Evolutionary conservation across 2,329 filamentous ascomycete species (phyloP).

Genomic region (Colletotrichum sp.): DNA sequence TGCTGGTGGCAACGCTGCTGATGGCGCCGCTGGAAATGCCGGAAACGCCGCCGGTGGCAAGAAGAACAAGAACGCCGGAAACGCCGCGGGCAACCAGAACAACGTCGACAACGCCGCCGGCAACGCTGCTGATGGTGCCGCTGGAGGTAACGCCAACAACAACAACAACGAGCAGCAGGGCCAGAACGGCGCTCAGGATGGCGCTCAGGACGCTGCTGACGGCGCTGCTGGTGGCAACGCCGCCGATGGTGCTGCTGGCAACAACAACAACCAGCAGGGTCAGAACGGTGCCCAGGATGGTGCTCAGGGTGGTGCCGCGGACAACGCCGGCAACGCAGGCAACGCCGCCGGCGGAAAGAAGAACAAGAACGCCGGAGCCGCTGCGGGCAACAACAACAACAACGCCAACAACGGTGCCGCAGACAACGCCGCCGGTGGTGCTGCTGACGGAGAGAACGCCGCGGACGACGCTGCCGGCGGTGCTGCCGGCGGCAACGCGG

Average conservation of each 20-base stretch:
- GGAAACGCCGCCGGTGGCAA: not conserved
- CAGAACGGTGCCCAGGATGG: not conserved
- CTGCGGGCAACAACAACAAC: not conserved
- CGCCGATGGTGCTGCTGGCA: not conserved
- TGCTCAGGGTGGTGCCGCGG: not conserved
- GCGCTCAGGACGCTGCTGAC: not conserved
- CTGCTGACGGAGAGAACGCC: not conserved
- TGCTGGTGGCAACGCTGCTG: not conserved
- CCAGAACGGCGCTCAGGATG: not conserved
- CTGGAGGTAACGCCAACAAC: not conserved
- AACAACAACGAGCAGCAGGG: not conserved
- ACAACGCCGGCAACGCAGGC: not conserved
- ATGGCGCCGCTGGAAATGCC: not conserved
- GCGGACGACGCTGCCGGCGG: not conserved
- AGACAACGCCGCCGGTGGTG: not conserved
- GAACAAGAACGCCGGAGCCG: not conserved
- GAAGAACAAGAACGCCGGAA: not conserved
- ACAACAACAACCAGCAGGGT: not conserved
- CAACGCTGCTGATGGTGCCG: not conserved
- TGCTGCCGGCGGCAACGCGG: not conserved
- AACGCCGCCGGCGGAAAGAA: not conserved
- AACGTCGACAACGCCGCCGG: not conserved
- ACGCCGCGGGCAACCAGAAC: not conserved
- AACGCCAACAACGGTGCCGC: not conserved
- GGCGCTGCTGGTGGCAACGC: not conserved